phyloP scores from a whole-genome alignment of 495 filamentous ascomycete species.

The Penicillium antarcticum region DNA sequence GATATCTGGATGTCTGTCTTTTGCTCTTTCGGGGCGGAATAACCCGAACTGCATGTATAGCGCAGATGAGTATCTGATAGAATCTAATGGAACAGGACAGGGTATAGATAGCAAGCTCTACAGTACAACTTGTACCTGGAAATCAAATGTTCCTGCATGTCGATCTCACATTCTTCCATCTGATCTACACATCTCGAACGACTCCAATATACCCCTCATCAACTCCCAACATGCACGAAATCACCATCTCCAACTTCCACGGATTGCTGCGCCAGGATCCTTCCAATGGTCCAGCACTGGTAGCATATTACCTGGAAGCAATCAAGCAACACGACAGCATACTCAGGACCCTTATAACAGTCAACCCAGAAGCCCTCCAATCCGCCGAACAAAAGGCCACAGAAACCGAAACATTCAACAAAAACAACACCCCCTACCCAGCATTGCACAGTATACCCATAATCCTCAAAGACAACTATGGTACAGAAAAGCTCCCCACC shows the following conservation, averaged over 20 bases:
- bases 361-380: slow-evolving; percentile 49
- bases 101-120: too few species aligned
- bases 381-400: slow-evolving; percentile 47
- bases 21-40: background rate
- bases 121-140: too few species aligned
- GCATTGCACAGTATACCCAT: slow-evolving; percentile 51
- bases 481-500: slow-evolving; percentile 50
- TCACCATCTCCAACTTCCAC: slow-evolving; percentile 55
- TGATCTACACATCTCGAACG: background rate
- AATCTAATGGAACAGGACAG: background rate
- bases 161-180: background rate
- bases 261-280: slow-evolving; percentile 43
- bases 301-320: slow-evolving; percentile 53
- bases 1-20: background rate
- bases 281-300: slow-evolving; percentile 48
- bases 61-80: background rate
- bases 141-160: background rate
- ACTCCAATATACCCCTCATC: background rate
- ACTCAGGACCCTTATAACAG: slow-evolving; percentile 54
- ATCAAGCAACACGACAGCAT: slow-evolving; percentile 53
- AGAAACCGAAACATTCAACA: slow-evolving; percentile 35
- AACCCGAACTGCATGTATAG: background rate
- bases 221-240: slow-evolving; percentile 29
- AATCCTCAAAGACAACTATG: slow-evolving; percentile 63
- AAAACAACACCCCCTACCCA: slow-evolving; percentile 5